Base-by-base conservation (phyloP, 1,284 basidiomycete genomes). In the Phenoliferia sp. region DNA sequence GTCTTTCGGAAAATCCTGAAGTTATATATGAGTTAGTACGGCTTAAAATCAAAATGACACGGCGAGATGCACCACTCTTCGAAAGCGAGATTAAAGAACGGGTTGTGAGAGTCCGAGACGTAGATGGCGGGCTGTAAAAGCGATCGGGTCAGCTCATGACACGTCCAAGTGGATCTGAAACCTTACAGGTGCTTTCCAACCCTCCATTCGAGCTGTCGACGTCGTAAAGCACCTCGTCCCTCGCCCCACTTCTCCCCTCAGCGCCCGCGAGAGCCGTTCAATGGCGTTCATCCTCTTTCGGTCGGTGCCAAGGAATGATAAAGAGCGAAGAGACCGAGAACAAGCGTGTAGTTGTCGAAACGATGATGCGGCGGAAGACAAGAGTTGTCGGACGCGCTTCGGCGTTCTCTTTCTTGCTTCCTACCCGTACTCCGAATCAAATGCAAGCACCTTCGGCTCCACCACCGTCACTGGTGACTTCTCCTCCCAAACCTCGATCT, bases 41-140 rank as follows among this genome's bases (percentile, higher is more conserved):
- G n/a, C 48, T 52, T 6, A 7, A 52, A 9, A 5, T 26, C 19
- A 32, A 29, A 54, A 44, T 2, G 28, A 32, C n/a, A 36, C 15
- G 36, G 36, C 22, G 28, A 59, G 36, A 31, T 26, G 69, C 48
- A 93, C 93, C 92, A 94, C 78, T 98, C 94, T 79, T 99, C 95
- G 62, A 92, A 86, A 0, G 90, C 87, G 35, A 99, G 85, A 78
- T 99, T 98, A 81, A 97, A 96, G 80, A 89, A 92, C 1, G 94
- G 92, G 76, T 94, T 85, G 0, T 85, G 86, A 17, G 92, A 93
- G 26, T 83, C 83, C 0, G 94, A 98, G 22, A 95, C 81, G 78
- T 91, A 95, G 54, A 94, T 75, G 29, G 57, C 66, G 1, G 66
- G 32, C 69, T 71, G 48, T 5, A 15, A 12, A 1, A n/a, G 10